Base-by-base conservation (phyloP, 345 rosid species). In the Noccaea caerulescens region DNA sequence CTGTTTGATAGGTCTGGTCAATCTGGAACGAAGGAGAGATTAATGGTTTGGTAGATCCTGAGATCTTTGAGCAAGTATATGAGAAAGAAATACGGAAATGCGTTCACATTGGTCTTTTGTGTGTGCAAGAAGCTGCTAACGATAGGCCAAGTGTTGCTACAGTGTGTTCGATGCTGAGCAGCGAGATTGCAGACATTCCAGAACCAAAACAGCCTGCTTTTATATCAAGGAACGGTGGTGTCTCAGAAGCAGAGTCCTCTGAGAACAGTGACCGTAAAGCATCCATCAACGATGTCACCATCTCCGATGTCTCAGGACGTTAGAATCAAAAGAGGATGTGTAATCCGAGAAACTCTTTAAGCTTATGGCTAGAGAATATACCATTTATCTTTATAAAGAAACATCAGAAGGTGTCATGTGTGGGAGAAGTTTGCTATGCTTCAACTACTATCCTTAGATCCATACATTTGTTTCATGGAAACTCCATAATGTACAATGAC, bases 141-240 rank as follows among this genome's bases (percentile, higher is more conserved):
- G 80, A 77, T 66, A 69, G 81, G 11, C 81, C 81, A 12, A 70
- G 58, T 25, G 56, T 73, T 5, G 45, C 81, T 1, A 42, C 72
- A 0, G 69, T 77, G 5, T 56, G 75, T 44, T 75, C 72, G 43
- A 81, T 77, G 81, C 77, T 80, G 32, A 73, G 58, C 36, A 68
- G 43, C 1, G 75, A 78, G 50, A 67, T 66, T 41, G 30, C 73
- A 23, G 16, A 69, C 68, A 68, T 63, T 49, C 72, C 72, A 0
- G 30, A 39, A 6, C 81, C 76, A 4, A 78, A 69, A 18, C 68
- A 73, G 30, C 72, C 78, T 0, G 71, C 72, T 1, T 69, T 78
- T 76, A 63, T 63, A 62, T 2, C 75, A 18, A 76, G 70, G 7
- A 63, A 37, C 13, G 38, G 30, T 52, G 39, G 30, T 27, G 30